These are phyloP conservation scores for Kluyveromyces sp. DNA, from an alignment of 1,139 yeast genomes.

Conservation along the genomic window DNA sequence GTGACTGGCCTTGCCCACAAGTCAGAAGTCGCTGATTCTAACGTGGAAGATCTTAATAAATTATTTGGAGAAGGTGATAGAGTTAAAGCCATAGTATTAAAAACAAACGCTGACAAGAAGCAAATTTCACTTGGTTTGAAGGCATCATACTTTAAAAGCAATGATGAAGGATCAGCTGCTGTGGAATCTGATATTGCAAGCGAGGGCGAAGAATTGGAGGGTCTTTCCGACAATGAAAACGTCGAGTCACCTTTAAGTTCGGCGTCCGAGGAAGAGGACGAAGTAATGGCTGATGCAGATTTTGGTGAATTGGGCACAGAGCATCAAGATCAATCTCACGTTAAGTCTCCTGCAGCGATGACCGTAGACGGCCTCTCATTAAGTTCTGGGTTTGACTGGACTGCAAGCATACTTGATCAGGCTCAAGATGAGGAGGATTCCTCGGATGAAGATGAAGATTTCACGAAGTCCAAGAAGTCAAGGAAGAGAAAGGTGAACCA, in stretches of 20 bases:
- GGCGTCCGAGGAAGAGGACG: slow-evolving; percentile 19
- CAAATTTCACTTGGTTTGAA: slow-evolving; percentile 87
- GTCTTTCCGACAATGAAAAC: slow-evolving; percentile 20
- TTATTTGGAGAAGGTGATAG: slow-evolving; percentile 84
- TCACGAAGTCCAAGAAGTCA: slow-evolving; percentile 35
- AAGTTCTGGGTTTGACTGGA: slow-evolving; percentile 81
- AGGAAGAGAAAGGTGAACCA: slow-evolving; percentile 42
- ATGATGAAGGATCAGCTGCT: slow-evolving; percentile 35
- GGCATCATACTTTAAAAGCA: slow-evolving; percentile 66
- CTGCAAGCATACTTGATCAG: slow-evolving; percentile 80
- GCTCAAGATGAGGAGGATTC: slow-evolving; percentile 51
- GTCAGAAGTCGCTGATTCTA: slow-evolving; percentile 72
- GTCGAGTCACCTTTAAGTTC: slow-evolving; percentile 22
- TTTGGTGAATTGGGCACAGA: slow-evolving; percentile 20
- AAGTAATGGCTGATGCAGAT: slow-evolving; percentile 24
- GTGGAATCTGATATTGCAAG: slow-evolving; percentile 33
- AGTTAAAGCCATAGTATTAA: slow-evolving; percentile 75
- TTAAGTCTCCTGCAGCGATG: slow-evolving; percentile 20
- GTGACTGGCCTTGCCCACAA: slow-evolving; percentile 85
- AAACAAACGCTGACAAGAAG: slow-evolving; percentile 55
- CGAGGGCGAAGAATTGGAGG: slow-evolving; percentile 19
- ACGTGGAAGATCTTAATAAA: slow-evolving; percentile 44
- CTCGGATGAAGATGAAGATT: slow-evolving; percentile 48
- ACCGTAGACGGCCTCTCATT: slow-evolving; percentile 58
- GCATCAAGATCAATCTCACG: slow-evolving; percentile 14